Conservation (phyloP, 306 rosid genomes). For the Castanospermum australe region DNA sequence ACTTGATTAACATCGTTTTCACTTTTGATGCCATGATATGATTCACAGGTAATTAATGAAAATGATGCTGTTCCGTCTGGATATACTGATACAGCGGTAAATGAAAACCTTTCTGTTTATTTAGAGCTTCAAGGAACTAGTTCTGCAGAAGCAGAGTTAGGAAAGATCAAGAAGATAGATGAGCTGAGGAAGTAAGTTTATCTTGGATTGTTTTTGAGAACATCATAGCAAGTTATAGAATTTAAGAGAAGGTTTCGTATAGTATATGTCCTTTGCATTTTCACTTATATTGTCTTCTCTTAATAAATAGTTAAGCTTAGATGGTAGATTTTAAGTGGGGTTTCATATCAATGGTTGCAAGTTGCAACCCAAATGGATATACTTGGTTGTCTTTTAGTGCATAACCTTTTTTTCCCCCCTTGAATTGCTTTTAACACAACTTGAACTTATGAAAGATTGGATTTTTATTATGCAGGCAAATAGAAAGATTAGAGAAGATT, state of each 20-base stretch:
- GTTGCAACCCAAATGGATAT: neutral
- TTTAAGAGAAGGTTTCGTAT: neutral
- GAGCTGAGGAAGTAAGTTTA: conserved; percentile 43
- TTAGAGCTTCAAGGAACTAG: conserved; percentile 40
- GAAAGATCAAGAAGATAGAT: conserved; percentile 47
- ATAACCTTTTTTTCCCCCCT: neutral
- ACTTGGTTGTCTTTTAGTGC: neutral
- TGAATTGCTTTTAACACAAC: neutral
- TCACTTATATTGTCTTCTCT: neutral
- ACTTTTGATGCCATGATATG: conserved; percentile 13
- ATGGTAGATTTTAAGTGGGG: neutral
- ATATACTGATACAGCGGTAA: conserved; percentile 37
- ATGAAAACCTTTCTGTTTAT: conserved; percentile 49
- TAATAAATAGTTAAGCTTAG: neutral
- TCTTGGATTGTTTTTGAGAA: neutral
- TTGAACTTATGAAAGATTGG: neutral
- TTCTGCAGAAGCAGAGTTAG: conserved; percentile 42
- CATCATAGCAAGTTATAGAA: neutral
- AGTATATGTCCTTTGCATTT: neutral
- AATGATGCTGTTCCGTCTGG: conserved; percentile 38
- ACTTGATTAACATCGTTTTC: neutral
- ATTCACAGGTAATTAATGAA: conserved; percentile 39
- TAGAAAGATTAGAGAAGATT: conserved; percentile 60
- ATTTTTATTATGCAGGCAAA: conserved; percentile 44
- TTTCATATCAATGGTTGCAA: neutral